phyloP scores from a whole-genome alignment of 441 rosid genomes.

The Euphorbia celastroides region DNA sequence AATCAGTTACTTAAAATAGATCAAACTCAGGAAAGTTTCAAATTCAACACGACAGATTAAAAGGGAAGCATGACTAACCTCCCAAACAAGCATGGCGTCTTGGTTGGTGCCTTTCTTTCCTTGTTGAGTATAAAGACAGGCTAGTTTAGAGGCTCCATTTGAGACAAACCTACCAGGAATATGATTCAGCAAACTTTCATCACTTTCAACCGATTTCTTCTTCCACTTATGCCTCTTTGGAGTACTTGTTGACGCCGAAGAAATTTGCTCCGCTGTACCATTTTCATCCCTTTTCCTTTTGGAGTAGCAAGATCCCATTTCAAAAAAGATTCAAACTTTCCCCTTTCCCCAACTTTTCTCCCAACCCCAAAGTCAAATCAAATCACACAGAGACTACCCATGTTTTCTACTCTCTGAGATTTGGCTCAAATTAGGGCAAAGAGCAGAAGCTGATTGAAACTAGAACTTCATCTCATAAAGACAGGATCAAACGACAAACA shows the following conservation, averaged over 20 bases:
- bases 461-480: neutral
- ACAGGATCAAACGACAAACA: conserved; percentile 6
- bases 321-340: neutral
- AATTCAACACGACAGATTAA: neutral
- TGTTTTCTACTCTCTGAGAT: neutral
- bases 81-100: conserved; percentile 99
- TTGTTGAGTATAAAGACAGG: conserved; percentile 78
- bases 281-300: conserved; percentile 24
- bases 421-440: neutral
- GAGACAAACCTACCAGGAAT: conserved; percentile 68
- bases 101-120: conserved; percentile 98
- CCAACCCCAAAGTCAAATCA: conserved; percentile 8
- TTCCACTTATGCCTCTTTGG: conserved; percentile 25
- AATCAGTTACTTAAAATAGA: neutral
- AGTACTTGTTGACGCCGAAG: conserved; percentile 16
- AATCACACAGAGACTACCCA: conserved; percentile 7
- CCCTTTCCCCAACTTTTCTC: neutral
- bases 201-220: conserved; percentile 24
- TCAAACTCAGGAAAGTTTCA: too few relatives aligned
- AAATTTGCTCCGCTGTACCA: conserved; percentile 24
- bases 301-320: conserved; percentile 72
- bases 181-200: conserved; percentile 45
- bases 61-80: conserved; percentile 43
- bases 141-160: conserved; percentile 65
- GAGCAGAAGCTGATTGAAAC: conserved; percentile 2